Evolutionary conservation across 768 basidiomycete species (phyloP), one percentile per base, ranked within the genome.

Genomic region (Tephrocybe rancida): DNA sequence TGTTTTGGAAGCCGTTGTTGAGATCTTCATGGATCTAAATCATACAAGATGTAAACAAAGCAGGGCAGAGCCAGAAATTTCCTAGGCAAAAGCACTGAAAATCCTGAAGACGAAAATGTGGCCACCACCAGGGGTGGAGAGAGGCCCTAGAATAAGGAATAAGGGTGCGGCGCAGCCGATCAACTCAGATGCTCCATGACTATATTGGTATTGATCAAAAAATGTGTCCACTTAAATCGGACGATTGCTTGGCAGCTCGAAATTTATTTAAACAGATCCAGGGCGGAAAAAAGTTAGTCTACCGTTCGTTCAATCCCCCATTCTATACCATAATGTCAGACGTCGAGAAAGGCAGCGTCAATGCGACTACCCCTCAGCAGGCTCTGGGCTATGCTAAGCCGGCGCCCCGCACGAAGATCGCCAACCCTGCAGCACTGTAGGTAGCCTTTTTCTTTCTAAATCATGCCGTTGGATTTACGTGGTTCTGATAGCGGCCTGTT

Each of bases 381-480:
- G 66, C 67, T 2, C 48, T 67, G 18, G 61, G 56, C 52, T 46
- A 61, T 52, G 59, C 38, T 57, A 54, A 5, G 30, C 50, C 25
- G 60, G 58, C 29, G 50, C 70, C 43, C 60, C 71, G 24, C 67
- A 61, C 3, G 63, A 72, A 64, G 52, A 68, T 87, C 25, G 87
- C 72, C 18, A 86, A 91, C 72, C 86, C 88, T 10, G 83, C 74
- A 9, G 69, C 82, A 19, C 78, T 86, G 79, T 82, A 55, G 55
- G 77, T 52, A 27, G 43, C 19, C 10, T n/a, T 25, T 22, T 47
- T 16, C 13, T 16, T 41, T 16, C 45, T 43, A 44, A 25, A 51
- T 25, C 29, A 16, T 39, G 30, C 21, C 7, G 21, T 27, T 59
- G 35, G 49, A 16, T 46, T 59, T 38, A 59, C 13, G 22, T 38